These are phyloP conservation scores for Exophiala calicioides DNA, from an alignment of 2,329 filamentous ascomycete species.

Conservation along the genomic window DNA sequence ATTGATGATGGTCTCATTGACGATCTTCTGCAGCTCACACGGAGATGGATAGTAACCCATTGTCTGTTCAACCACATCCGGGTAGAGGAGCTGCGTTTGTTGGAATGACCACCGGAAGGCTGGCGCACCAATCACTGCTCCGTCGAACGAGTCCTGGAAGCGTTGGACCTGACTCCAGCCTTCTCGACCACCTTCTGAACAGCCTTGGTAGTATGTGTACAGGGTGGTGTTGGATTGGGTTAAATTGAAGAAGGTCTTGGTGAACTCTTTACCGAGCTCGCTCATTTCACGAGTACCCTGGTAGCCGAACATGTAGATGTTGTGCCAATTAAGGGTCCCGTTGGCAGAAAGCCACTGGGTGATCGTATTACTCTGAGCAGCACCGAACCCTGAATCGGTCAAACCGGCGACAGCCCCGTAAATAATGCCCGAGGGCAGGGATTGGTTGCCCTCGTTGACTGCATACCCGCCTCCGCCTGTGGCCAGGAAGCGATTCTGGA, in stretches of 20 bases:
- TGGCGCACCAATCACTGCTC: conserved; percentile 49
- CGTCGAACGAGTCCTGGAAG: conserved; percentile 50
- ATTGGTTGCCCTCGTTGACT: conserved; percentile 44
- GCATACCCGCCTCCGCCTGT: conserved; percentile 51
- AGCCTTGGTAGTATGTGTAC: conserved; percentile 55
- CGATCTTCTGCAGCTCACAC: conserved; percentile 54
- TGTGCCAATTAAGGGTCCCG: conserved; percentile 52
- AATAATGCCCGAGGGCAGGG: conserved; percentile 44
- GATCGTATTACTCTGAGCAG: conserved; percentile 7
- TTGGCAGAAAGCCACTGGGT: conserved; percentile 38
- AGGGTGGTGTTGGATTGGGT: conserved; percentile 29
- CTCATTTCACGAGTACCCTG: conserved; percentile 56
- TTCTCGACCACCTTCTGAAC: conserved; percentile 57
- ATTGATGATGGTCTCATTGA: conserved; percentile 56
- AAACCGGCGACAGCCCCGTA: conserved; percentile 52
- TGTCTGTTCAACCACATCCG: conserved; percentile 42
- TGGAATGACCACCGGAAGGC: conserved; percentile 49
- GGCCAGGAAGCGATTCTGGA: conserved; percentile 50
- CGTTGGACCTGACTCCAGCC: conserved; percentile 56
- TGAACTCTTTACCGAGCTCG: conserved; percentile 47
- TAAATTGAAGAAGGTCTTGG: conserved; percentile 44
- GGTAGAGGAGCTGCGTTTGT: conserved; percentile 46
- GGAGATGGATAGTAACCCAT: conserved; percentile 45
- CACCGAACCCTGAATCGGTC: conserved; percentile 54
- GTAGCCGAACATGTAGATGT: conserved; percentile 54